A percentile compares a stretch with the other conserved stretches of the same genome.
These are phyloP conservation scores for Takakia lepidozioides DNA, from an alignment of 225 moss, liverwort and hornwort species.

Conservation along the genomic window DNA sequence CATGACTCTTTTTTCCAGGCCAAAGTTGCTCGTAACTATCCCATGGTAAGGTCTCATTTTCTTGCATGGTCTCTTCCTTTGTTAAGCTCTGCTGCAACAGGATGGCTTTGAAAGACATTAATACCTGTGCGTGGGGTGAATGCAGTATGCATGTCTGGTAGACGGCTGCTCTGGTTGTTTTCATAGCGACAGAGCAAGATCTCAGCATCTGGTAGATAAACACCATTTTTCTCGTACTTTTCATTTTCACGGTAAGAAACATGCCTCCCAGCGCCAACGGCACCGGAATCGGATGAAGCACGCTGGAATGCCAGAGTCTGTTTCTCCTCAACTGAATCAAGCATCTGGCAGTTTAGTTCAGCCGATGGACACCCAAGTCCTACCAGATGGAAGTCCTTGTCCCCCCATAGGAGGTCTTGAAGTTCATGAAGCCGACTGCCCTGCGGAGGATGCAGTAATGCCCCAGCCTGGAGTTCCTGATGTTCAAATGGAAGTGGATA, in stretches of 20 bases:
- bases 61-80: background rate
- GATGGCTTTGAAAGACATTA: no score
- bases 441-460: background rate
- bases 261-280: conserved; percentile 57
- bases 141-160: conserved; percentile 70
- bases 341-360: conserved; percentile 11
- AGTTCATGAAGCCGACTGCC: conserved; percentile 1
- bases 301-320: conserved; percentile 8
- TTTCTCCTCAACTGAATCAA: conserved; percentile 20
- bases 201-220: conserved; percentile 68
- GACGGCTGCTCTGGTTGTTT: conserved; percentile 53
- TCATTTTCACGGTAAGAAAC: conserved; percentile 53
- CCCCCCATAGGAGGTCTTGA: conserved; percentile 3
- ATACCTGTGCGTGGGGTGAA: background rate
- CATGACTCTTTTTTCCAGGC: conserved; percentile 82
- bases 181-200: conserved; percentile 40
- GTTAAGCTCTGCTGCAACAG: no score
- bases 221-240: conserved; percentile 73
- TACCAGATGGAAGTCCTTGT: conserved; percentile 3
- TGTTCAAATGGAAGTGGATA: conserved; percentile 52
- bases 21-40: conserved; percentile 64
- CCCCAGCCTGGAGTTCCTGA: background rate
- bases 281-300: conserved; percentile 44
- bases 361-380: background rate
- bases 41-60: conserved; percentile 30